Percentiles rank a stretch among this genome's conserved stretches.
These are phyloP conservation scores for Colletotrichum tanaceti DNA, from an alignment of 2,329 filamentous ascomycete genomes.

Conservation along the genomic window DNA sequence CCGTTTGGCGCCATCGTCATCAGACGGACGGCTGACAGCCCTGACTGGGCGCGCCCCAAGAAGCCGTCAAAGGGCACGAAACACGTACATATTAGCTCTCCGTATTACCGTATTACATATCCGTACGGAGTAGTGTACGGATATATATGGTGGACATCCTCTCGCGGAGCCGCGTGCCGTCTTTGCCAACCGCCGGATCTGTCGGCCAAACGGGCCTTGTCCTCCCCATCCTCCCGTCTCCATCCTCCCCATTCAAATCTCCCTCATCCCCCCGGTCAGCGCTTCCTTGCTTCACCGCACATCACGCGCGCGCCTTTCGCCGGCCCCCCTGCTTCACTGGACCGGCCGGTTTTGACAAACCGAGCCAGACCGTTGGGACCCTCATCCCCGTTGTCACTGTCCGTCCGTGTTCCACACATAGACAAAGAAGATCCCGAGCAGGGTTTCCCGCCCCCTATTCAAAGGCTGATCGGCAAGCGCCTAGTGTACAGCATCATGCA, in stretches of 20 bases:
- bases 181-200: constrained; percentile 21
- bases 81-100: too few species aligned
- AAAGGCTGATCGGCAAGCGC: constrained; percentile 26
- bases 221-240: constrained; percentile 9
- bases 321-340: constrained; percentile 11
- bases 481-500: not conserved
- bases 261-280: constrained; percentile 1
- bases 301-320: constrained; percentile 20
- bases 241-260: constrained; percentile 20
- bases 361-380: constrained; percentile 16
- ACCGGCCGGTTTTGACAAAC: constrained; percentile 4
- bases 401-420: constrained; percentile 5
- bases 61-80: not conserved
- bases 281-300: constrained; percentile 33
- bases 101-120: too few species aligned
- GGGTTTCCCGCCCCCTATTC: constrained; percentile 17
- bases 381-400: constrained; percentile 1
- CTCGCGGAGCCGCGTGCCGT: constrained; percentile 17
- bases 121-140: too few species aligned
- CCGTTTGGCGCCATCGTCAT: constrained; percentile 5
- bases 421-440: not conserved
- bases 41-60: not conserved
- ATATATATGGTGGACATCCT: too few species aligned
- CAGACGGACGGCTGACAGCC: not conserved
- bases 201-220: constrained; percentile 22